Evolutionary conservation across 495 filamentous ascomycete species (phyloP), one percentile per base, ranked within the genome.

Genomic region (Darksidea phi): DNA sequence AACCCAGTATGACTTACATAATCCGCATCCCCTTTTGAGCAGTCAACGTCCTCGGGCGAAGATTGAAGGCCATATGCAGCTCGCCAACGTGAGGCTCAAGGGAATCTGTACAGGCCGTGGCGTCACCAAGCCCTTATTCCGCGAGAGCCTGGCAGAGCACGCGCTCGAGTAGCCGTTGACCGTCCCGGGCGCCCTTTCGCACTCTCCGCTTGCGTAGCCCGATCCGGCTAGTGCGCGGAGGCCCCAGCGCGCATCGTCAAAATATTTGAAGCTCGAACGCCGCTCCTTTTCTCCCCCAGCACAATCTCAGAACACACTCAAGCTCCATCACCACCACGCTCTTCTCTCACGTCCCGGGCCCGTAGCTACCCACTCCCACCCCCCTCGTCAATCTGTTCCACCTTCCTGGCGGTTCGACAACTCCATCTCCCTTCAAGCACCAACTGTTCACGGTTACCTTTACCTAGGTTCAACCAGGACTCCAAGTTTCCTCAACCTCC

Each of bases 301-400:
- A 72, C 68, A 72, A 48, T 54, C 57, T 45, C 43, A 60, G 17
- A 50, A 43, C 61, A 59, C 43, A 55, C 49, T 59, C 32, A 37
- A 62, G 48, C 54, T 52, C 52, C 47, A 69, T 67, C 71, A 69
- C 55, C 57, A 46, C 59, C 60, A 42, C 32, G 61, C 62, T 42
- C 23, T 48, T 38, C 60, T 57, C 63, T 66, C 50, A 23, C 45
- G 54, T 59, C 51, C 70, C 70, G 74, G 74, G 73, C 74, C 71
- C 74, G 57, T 71, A 76, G 74, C 74, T 76, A 66, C 73, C 74
- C 73, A 74, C 67, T 28, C 59, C 65, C 73, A 72, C 72, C 74
- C 71, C 70, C 62, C 73, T 74, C 67, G 58, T 67, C 69, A 69
- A 73, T 58, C 28, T 41, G 47, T 64, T 69, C 64, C 67, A 59